Evolutionary conservation across 371 early-diverging fungal genomes (phyloP), one percentile per base, ranked within the genome.

Genomic region (Mucor indicus): DNA sequence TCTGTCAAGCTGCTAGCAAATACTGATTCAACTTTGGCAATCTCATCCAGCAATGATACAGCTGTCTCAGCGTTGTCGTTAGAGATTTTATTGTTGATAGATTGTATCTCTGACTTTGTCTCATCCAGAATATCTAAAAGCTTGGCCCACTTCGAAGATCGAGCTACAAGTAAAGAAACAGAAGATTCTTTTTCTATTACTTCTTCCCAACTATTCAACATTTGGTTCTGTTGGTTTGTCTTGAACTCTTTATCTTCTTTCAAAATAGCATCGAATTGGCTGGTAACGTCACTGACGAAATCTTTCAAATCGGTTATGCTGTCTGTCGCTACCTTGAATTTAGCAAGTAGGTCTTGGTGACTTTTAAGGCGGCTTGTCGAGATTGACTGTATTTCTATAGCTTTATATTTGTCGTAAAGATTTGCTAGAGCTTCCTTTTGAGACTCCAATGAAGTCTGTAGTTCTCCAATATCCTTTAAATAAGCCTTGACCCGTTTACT

Each of bases 401-500:
- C 20, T 22, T 17, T 32, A 20, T 42, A 41, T 10, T 53, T 25
- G 0, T 55, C 36, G n/a, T 53, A 40, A 3, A 55, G 13, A 6
- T 23, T 21, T 9, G 48, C 22, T 13, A 59, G 16, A 2, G 12
- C 2, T 4, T n/a, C 20, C 1, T 53, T 47, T 23, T 56, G 38
- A 1, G 22, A 9, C 10, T 41, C 33, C 4, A 59, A 33, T 1
- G 36, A 37, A 1, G 20, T 16, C 41, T 59, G 44, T 8, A 67
- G 38, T 12, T 30, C 25, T 2, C 33, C 27, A 10, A 50, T 46
- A 42, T 60, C 55, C 20, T 36, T 32, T 9, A 40, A 20, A 13
- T 59, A 67, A 6, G 44, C 51, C 12, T 49, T 38, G 16, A 52
- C 50, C 38, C 62, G 19, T 13, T 62, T 56, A 21, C 35, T 35